Percentiles rank a stretch among this genome's conserved stretches.
phyloP scores from a whole-genome alignment of 202 grass and related monocot species.

The Bolboschoenoplectus hybrid region DNA sequence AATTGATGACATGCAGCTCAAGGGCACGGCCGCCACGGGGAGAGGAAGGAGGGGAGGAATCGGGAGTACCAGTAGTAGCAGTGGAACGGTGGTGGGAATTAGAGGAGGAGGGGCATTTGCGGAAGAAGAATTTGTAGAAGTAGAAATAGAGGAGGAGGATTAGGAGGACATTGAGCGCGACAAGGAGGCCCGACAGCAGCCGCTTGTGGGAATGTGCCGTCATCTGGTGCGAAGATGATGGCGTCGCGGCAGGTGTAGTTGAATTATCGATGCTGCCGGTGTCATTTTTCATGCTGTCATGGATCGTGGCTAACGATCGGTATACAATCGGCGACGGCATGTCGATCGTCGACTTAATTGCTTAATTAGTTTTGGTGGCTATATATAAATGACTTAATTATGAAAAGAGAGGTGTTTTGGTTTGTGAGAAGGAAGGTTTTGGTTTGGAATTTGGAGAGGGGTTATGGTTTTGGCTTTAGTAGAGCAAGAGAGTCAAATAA shows the following conservation, averaged over 20 bases:
- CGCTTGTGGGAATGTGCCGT: slow-evolving; percentile 36
- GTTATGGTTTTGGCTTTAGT: neutral
- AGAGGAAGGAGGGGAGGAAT: slow-evolving; percentile 10
- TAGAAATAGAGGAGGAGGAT: slow-evolving; percentile 63
- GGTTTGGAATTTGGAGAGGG: neutral
- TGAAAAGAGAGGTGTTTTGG: too few species aligned
- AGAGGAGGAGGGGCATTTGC: slow-evolving; percentile 12
- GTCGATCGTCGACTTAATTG: too few species aligned
- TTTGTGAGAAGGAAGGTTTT: neutral
- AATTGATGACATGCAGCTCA: slow-evolving; percentile 3
- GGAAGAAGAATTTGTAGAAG: slow-evolving; percentile 64
- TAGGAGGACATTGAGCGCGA: slow-evolving; percentile 62
- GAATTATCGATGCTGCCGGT: neutral
- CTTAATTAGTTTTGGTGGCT: neutral
- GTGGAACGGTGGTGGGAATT: neutral
- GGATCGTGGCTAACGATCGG: neutral
- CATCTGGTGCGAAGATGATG: slow-evolving; percentile 21
- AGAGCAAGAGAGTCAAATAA: too few species aligned
- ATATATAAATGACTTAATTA: too few species aligned
- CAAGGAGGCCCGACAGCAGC: slow-evolving; percentile 42
- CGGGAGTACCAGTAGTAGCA: neutral
- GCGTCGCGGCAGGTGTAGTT: too few species aligned
- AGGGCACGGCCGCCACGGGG: neutral
- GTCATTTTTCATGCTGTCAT: neutral
- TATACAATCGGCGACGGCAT: neutral